These are phyloP conservation scores for Boletus pseudopeckii DNA, from an alignment of 768 basidiomycete genomes.

Conservation along the genomic window DNA sequence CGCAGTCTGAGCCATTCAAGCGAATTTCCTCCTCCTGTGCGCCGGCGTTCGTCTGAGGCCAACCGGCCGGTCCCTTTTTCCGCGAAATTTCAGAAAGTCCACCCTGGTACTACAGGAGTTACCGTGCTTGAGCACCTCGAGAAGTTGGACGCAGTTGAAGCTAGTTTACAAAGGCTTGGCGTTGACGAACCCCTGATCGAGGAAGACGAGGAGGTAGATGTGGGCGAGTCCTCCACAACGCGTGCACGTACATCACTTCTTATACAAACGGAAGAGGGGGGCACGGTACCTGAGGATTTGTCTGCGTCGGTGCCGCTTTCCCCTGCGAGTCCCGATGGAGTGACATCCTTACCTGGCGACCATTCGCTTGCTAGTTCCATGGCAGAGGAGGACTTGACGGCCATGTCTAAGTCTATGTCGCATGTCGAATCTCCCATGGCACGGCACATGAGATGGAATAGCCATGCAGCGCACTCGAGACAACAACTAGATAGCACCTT, in stretches of 20 bases:
- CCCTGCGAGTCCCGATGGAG: slow-evolving; percentile 49
- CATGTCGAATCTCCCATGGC: slow-evolving; percentile 55
- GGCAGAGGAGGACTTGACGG: slow-evolving; percentile 66
- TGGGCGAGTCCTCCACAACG: slow-evolving; percentile 47
- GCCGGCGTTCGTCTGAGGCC: slow-evolving; percentile 58
- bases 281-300: slow-evolving; percentile 8
- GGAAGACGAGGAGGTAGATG: slow-evolving; percentile 59
- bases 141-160: slow-evolving; percentile 78
- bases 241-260: slow-evolving; percentile 13
- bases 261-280: slow-evolving; percentile 32
- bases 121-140: slow-evolving; percentile 84
- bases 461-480: slow-evolving; percentile 25
- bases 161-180: slow-evolving; percentile 71
- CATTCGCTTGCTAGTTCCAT: slow-evolving; percentile 52
- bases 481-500: slow-evolving; percentile 34
- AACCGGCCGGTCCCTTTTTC: slow-evolving; percentile 79
- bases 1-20: slow-evolving; percentile 59
- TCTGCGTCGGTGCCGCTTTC: slow-evolving; percentile 46
- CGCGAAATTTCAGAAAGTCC: slow-evolving; percentile 78
- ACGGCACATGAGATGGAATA: slow-evolving; percentile 35
- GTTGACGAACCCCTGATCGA: slow-evolving; percentile 50
- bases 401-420: slow-evolving; percentile 74
- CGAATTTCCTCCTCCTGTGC: slow-evolving; percentile 74
- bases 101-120: slow-evolving; percentile 84
- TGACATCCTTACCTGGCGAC: slow-evolving; percentile 56